Base-by-base conservation (phyloP, 768 basidiomycete genomes). In the Psilocybe sp. region DNA sequence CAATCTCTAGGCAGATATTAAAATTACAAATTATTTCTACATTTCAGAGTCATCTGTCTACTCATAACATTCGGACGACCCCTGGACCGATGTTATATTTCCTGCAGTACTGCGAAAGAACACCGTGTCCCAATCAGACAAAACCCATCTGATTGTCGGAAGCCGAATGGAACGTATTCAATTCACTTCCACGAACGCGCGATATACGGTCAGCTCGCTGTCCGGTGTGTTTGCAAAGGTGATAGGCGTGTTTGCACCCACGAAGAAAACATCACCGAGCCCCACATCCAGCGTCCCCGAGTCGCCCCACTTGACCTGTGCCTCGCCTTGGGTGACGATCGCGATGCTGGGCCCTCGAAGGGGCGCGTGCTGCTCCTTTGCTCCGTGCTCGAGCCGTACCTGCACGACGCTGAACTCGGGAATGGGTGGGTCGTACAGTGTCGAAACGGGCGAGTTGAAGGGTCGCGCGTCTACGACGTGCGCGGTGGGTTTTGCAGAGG, bases 401-500 rank as follows among this genome's bases (percentile, higher is more conserved):
- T 79, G 78, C 13, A 95, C 73, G 14, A 99, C 94, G 3, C 89
- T 85, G 69, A 99, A 98, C 65, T 98, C 97, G 32, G 85, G 84
- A 58, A 95, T 87, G 0, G 97, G 94, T 5, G 97, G 96, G 60
- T 97, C 81, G 69, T 97, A 98, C 15, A 92, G 70, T 16, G 72
- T 70, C 14, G 74, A 65, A 0, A 35, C 11, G 5, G 13, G 12
- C 9, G 20, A 62, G 14, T 62, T 56, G 69, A 85, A 89, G 0
- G 68, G 56, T 3, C 65, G 68, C 1, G 92, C 87, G 15, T 69
- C 56, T 49, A 98, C 84, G 51, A 84, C 67, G 61, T 97, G 93
- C 43, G 80, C 80, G 7, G 77, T 69, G 10, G 87, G 79, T 12
- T 79, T 76, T 1, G 84, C 82, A 8, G 92, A 78, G 43, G 70